Base-by-base conservation (phyloP, 1,284 basidiomycete genomes). In the Calocybe gambosa region DNA sequence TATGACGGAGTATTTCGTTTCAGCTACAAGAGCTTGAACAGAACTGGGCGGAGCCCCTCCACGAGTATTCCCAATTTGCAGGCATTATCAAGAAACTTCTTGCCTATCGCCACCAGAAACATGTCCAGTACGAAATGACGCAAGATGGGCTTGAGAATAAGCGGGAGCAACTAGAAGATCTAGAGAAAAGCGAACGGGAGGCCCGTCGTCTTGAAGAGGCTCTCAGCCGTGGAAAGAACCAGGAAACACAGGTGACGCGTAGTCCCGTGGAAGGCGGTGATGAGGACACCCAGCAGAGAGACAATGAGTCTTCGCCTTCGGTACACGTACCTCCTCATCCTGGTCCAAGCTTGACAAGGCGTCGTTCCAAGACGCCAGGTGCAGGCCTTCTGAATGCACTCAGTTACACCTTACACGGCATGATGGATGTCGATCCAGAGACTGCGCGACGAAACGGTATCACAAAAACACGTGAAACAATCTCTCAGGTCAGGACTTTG, bases 381-480 rank as follows among this genome's bases (percentile, higher is more conserved):
- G 89, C 89, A 73, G 94, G 93, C 5, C 69, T 99, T 20, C 62
- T 99, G 35, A 93, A 85, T 58, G 95, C 96, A 5, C 72, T 99
- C 45, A 93, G 89, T 58, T 93, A 97, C 67, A 94, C 93, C 18
- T 67, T 99, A 50, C 93, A 95, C 58, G 92, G 92, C 8, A 94
- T 99, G 82, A 97, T 99, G 86, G 96, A 99, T 58, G 89, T 91
- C 5, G 96, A 99, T 68, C 94, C 96, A 0, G 96, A 98, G 68
- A 90, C 89, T 12, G 94, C 95, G 3, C 77, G 96, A 51, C 76
- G 95, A 49, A 96, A 87, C 58, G 83, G 85, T 48, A 98, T 99
- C 54, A 89, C 86, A 52, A 97, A 95, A 70, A 93, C 93, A 1
- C 77, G 90, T 58, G 96, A 99, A 67, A 85, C 82, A 21, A 97